These are phyloP conservation scores for Podila clonocystis DNA, from an alignment of 192 early-diverging fungal species.

Conservation along the genomic window DNA sequence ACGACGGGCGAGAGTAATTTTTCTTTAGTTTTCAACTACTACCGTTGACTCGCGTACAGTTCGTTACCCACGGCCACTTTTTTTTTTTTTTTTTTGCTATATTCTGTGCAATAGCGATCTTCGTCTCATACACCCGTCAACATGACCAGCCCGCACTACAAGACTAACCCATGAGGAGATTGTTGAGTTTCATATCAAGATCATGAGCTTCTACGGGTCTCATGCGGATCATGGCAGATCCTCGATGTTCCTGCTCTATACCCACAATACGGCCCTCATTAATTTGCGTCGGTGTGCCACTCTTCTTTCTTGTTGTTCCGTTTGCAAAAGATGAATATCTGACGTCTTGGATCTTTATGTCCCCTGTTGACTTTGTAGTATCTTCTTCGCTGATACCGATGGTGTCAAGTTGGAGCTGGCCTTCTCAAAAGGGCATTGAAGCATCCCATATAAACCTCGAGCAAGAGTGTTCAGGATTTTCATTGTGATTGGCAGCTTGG, in stretches of 20 bases:
- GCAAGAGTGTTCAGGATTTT: no score
- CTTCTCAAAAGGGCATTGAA: neutral
- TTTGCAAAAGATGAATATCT: neutral
- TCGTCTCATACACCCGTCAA: slow-evolving; percentile 21
- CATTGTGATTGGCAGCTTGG: no score
- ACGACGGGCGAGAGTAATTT: no score
- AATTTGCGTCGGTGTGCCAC: slow-evolving; percentile 8
- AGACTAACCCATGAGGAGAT: slow-evolving; percentile 21
- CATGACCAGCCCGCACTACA: slow-evolving; percentile 21
- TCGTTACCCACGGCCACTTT: no score
- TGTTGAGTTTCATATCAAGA: slow-evolving; percentile 24
- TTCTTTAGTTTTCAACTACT: no score
- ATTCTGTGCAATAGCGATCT: slow-evolving; percentile 3
- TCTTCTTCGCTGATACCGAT: slow-evolving; percentile 44
- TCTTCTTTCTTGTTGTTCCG: slow-evolving; percentile 4
- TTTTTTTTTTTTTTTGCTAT: neutral
- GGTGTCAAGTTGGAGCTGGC: slow-evolving; percentile 42
- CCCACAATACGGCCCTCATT: slow-evolving; percentile 28
- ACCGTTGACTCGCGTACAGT: no score
- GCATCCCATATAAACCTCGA: no score
- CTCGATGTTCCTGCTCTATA: slow-evolving; percentile 31
- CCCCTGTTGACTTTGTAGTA: neutral
- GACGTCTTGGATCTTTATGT: neutral
- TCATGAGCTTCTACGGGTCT: slow-evolving; percentile 28
- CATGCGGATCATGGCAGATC: slow-evolving; percentile 14